These are phyloP conservation scores for Penicillium sp. DNA, from an alignment of 2,329 filamentous ascomycete genomes.

Conservation along the genomic window DNA sequence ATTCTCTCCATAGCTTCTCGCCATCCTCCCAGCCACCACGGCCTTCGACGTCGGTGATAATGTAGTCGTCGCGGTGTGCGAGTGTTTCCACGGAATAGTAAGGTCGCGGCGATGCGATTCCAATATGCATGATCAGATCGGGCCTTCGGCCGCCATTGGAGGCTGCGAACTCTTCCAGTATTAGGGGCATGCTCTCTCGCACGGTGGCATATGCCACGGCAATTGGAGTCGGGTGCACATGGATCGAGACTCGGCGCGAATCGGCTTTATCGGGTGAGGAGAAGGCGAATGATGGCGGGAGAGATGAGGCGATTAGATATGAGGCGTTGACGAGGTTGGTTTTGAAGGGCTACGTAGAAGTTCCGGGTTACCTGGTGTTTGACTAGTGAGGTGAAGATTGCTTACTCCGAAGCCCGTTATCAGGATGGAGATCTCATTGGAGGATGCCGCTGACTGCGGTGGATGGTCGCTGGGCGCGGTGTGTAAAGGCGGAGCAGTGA, in stretches of 20 bases:
- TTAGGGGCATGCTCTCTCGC: constrained; percentile 60
- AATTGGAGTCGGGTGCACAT: constrained; percentile 64
- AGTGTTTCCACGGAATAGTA: constrained; percentile 72
- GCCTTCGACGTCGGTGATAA: constrained; percentile 68
- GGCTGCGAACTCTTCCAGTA: constrained; percentile 56
- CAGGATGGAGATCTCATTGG: constrained; percentile 36
- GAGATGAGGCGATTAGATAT: constrained; percentile 70
- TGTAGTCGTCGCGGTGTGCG: constrained; percentile 72
- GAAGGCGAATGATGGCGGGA: constrained; percentile 65
- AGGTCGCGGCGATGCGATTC: constrained; percentile 67
- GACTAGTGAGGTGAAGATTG: constrained; percentile 16
- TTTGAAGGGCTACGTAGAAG: constrained; percentile 67
- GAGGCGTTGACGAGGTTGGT: constrained; percentile 75
- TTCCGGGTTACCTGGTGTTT: constrained; percentile 4
- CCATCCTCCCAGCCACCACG: constrained; percentile 43
- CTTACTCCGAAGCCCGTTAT: constrained; percentile 41
- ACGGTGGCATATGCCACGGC: constrained; percentile 71
- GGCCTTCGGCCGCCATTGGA: constrained; percentile 47
- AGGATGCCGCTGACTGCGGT: constrained; percentile 14
- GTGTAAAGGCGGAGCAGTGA: constrained; percentile 13
- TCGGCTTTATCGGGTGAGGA: constrained; percentile 21
- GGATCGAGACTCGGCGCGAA: constrained; percentile 38
- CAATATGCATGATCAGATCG: constrained; percentile 75
- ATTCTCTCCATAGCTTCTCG: constrained; percentile 55
- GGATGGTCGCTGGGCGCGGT: constrained; percentile 16